phyloP scores from a whole-genome alignment of 768 basidiomycete species.

The Collybia nuda region DNA sequence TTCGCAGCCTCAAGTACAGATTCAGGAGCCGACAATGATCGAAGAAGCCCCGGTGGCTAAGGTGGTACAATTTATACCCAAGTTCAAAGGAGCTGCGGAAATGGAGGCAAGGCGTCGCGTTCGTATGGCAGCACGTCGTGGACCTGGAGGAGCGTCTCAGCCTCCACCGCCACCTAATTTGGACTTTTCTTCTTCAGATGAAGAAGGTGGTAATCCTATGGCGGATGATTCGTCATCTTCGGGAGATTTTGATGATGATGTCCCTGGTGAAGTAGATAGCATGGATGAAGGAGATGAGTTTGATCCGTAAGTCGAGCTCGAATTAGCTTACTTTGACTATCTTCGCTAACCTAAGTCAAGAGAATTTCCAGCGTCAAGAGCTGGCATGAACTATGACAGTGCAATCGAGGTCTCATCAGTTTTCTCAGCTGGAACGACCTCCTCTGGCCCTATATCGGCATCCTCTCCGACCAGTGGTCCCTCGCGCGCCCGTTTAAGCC shows the following conservation, averaged over 20 bases:
- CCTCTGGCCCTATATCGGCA: slow-evolving; percentile 52
- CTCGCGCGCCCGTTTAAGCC: slow-evolving; percentile 53
- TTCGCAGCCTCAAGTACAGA: slow-evolving; percentile 34
- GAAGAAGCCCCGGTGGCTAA: slow-evolving; percentile 49
- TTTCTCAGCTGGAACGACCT: slow-evolving; percentile 49
- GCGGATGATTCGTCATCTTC: slow-evolving; percentile 47
- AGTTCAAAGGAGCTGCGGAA: slow-evolving; percentile 82
- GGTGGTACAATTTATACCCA: slow-evolving; percentile 66
- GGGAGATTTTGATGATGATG: slow-evolving; percentile 51
- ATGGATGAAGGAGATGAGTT: slow-evolving; percentile 74
- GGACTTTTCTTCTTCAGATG: slow-evolving; percentile 58
- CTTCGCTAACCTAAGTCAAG: slow-evolving; percentile 30
- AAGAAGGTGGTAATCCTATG: slow-evolving; percentile 31
- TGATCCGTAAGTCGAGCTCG: slow-evolving; percentile 59
- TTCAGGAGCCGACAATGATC: slow-evolving; percentile 38
- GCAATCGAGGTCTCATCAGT: slow-evolving; percentile 64
- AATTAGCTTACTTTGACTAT: not conserved
- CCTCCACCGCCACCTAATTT: slow-evolving; percentile 34
- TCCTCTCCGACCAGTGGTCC: slow-evolving; percentile 37
- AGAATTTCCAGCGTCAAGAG: slow-evolving; percentile 65
- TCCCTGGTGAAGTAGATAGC: slow-evolving; percentile 41
- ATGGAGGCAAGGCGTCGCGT: slow-evolving; percentile 74
- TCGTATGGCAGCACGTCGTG: slow-evolving; percentile 65
- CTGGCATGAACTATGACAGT: slow-evolving; percentile 54
- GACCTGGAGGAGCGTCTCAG: slow-evolving; percentile 32